These are phyloP conservation scores for Ganoderma leucocontextum DNA, from an alignment of 1,284 basidiomycete species.

Conservation along the genomic window DNA sequence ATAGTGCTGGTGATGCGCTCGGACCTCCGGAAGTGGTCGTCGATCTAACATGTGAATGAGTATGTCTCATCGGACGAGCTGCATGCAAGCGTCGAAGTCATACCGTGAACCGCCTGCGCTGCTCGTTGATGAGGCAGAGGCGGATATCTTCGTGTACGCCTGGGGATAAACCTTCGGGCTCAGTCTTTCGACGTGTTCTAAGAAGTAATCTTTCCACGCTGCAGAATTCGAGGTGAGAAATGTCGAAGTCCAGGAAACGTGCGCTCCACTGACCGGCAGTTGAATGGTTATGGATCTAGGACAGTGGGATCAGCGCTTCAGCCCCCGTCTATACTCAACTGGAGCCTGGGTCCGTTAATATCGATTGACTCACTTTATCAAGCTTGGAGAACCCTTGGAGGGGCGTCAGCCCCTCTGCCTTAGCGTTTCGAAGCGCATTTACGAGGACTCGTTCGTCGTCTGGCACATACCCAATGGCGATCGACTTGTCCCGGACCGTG, in stretches of 20 bases:
- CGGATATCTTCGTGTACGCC: not conserved
- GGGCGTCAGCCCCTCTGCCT: not conserved
- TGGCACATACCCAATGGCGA: not conserved
- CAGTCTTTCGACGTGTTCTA: slow-evolving; percentile 19
- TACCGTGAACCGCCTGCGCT: not conserved
- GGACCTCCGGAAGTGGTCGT: not conserved
- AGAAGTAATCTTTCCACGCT: slow-evolving; percentile 29
- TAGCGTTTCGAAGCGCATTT: not conserved
- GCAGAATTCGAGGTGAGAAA: not conserved
- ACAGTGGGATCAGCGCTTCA: not conserved
- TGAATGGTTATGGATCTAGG: slow-evolving; percentile 18
- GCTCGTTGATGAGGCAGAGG: not conserved
- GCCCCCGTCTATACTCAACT: not conserved
- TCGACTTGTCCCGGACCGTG: not conserved
- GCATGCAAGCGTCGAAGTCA: not conserved
- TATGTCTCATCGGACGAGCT: not conserved
- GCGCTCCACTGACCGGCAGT: slow-evolving; percentile 15
- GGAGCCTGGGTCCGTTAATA: not conserved
- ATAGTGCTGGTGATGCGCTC: not conserved
- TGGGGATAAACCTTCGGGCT: slow-evolving; percentile 2
- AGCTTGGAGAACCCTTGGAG: slow-evolving; percentile 2
- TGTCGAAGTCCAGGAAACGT: not conserved
- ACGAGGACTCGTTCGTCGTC: not conserved
- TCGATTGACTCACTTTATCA: slow-evolving; percentile 6
- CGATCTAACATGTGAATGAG: not conserved